phyloP scores from a whole-genome alignment of 305 asterid species.

The Salvia sclarea region DNA sequence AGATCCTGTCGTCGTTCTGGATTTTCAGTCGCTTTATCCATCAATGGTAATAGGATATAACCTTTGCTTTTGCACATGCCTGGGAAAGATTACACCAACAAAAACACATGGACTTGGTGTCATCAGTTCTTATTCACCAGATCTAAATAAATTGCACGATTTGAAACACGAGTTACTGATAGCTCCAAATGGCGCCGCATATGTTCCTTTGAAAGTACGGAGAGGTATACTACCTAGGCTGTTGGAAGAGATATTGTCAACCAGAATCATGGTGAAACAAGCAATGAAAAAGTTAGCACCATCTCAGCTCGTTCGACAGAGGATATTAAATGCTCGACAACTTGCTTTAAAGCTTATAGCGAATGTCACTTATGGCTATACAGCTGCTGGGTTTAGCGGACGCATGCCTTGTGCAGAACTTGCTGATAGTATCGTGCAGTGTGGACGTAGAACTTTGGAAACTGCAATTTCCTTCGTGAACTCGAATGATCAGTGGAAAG shows the following conservation, averaged over 20 bases:
- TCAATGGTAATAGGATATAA: conserved; percentile 96
- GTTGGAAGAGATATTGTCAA: conserved; percentile 88
- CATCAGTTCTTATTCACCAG: conserved; percentile 73
- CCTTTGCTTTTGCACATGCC: conserved; percentile 94
- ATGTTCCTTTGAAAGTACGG: conserved; percentile 74
- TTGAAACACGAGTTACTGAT: conserved; percentile 64
- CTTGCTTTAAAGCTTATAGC: conserved; percentile 98
- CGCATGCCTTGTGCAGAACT: conserved; percentile 99
- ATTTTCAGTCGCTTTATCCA: conserved; percentile 97
- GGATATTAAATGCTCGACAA: conserved; percentile 92
- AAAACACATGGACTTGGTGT: conserved; percentile 72
- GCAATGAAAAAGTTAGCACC: conserved; percentile 86
- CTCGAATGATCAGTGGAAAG: conserved; percentile 76
- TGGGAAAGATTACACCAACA: conserved; percentile 70
- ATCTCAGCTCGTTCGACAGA: conserved; percentile 71
- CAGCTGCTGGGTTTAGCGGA: conserved; percentile 99
- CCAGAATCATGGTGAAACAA: conserved; percentile 96
- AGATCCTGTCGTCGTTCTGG: conserved; percentile 92
- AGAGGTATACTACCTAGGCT: conserved; percentile 90
- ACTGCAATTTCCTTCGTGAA: conserved; percentile 81
- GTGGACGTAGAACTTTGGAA: conserved; percentile 96
- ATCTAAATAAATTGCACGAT: conserved; percentile 46
- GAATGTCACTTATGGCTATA: conserved; percentile 95
- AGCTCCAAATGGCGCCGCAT: conserved; percentile 91
- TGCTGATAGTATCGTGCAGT: conserved; percentile 98